phyloP scores from a whole-genome alignment of 192 early-diverging fungal genomes.

The Coemansia furcata region DNA sequence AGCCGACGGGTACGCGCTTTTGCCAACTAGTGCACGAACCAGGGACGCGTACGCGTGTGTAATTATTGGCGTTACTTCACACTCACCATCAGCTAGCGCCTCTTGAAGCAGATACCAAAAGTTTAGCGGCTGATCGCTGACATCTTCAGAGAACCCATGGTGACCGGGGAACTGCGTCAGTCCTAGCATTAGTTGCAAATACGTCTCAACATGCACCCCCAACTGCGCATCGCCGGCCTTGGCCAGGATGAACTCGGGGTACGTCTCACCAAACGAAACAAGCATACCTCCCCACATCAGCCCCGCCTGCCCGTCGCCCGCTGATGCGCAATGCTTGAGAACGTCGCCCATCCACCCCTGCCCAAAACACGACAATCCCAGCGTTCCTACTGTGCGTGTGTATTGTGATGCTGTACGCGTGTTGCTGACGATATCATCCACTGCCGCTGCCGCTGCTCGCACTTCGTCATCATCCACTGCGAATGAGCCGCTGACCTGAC shows the following conservation, averaged over 20 bases:
- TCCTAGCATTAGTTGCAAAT: constrained; percentile 55
- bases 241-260: constrained; percentile 35
- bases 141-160: constrained; percentile 64
- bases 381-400: constrained; percentile 28
- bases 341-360: constrained; percentile 26
- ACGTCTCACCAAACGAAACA: constrained; percentile 44
- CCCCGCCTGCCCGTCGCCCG: constrained; percentile 15
- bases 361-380: constrained; percentile 18
- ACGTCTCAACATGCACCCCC: constrained; percentile 7
- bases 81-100: constrained; percentile 56
- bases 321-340: constrained; percentile 11
- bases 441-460: constrained; percentile 26
- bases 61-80: constrained; percentile 17
- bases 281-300: constrained; percentile 29
- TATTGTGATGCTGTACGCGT: constrained; percentile 25
- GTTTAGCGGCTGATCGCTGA: constrained; percentile 67
- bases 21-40: constrained; percentile 55
- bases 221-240: constrained; percentile 10
- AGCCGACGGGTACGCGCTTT: constrained; percentile 58
- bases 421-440: constrained; percentile 47
- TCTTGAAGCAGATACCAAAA: constrained; percentile 77
- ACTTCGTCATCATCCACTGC: constrained; percentile 31
- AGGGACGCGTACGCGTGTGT: constrained; percentile 50
- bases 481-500: constrained; percentile 10
- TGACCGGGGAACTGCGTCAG: constrained; percentile 70